phyloP scores from a whole-genome alignment of 2,329 filamentous ascomycete species.

The Pyrenophora graminea region DNA sequence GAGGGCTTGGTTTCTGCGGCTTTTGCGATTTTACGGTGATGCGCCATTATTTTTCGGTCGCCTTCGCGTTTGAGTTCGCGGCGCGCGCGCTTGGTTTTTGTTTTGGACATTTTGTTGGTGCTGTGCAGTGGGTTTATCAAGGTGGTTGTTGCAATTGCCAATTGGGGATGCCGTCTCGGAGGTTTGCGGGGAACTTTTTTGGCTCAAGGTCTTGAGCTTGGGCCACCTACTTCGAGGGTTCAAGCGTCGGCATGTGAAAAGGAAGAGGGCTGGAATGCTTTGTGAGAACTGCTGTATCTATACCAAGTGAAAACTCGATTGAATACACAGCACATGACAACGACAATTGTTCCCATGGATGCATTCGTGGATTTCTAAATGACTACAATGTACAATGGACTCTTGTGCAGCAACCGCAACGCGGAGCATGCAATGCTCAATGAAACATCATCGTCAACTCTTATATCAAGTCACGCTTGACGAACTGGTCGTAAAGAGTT shows the following conservation, averaged over 20 bases:
- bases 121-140: not conserved
- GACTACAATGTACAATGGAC: constrained; percentile 45
- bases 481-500: constrained; percentile 91
- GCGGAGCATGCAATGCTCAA: constrained; percentile 23
- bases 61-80: constrained; percentile 43
- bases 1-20: constrained; percentile 11
- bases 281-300: not conserved
- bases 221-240: constrained; percentile 16
- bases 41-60: constrained; percentile 31
- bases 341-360: not conserved
- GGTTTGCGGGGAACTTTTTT: constrained; percentile 30
- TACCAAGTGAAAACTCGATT: too few species aligned
- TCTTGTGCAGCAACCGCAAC: constrained; percentile 26
- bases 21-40: constrained; percentile 32
- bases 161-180: constrained; percentile 8
- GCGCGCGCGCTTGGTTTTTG: constrained; percentile 40
- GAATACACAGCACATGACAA: not conserved
- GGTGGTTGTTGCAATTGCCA: not conserved
- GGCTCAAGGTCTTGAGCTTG: constrained; percentile 25
- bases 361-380: constrained; percentile 29
- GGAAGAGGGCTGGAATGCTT: not conserved
- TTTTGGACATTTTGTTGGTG: constrained; percentile 36
- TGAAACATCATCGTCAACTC: constrained; percentile 10
- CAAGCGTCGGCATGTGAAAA: constrained; percentile 17
- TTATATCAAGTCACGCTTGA: constrained; percentile 93